Conservation (phyloP, 805 yeast species). For the Kluyveromyces aestuarii region DNA sequence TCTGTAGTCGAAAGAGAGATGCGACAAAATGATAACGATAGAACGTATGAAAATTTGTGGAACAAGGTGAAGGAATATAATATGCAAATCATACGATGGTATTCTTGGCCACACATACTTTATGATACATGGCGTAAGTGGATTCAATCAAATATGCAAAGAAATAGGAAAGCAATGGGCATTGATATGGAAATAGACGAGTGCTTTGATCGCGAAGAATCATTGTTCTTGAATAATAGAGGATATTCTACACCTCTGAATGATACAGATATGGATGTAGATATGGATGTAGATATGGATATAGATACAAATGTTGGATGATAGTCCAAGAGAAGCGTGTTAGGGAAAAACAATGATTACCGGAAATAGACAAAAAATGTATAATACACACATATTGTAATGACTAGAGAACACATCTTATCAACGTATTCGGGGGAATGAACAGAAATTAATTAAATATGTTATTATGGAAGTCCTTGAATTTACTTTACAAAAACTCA, state of each 20-base stretch:
- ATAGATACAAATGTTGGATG: slow-evolving; percentile 8
- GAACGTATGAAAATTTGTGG: slow-evolving; percentile 17
- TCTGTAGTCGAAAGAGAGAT: slow-evolving; percentile 3
- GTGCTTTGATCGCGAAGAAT: neutral
- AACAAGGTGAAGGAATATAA: slow-evolving; percentile 19
- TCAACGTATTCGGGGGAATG: neutral
- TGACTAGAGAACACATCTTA: neutral
- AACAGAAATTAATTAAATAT: neutral
- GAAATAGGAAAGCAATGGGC: neutral
- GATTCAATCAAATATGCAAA: slow-evolving; percentile 9
- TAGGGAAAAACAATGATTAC: neutral
- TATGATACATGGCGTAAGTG: slow-evolving; percentile 26
- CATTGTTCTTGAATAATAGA: slow-evolving; percentile 4
- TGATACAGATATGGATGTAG: slow-evolving; percentile 13
- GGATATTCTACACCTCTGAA: slow-evolving; percentile 1
- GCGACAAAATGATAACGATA: slow-evolving; percentile 2
- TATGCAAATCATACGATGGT: slow-evolving; percentile 25
- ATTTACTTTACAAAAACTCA: slow-evolving; percentile 4
- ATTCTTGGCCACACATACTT: slow-evolving; percentile 11
- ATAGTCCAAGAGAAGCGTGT: neutral
- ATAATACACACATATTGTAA: neutral
- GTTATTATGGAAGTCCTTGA: neutral
- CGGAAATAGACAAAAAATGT: too few relatives aligned
- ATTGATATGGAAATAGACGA: neutral
- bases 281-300: slow-evolving; percentile 9